Conservation (phyloP, 148 eudicot genomes). For the Rhododendron kiyosumense region DNA sequence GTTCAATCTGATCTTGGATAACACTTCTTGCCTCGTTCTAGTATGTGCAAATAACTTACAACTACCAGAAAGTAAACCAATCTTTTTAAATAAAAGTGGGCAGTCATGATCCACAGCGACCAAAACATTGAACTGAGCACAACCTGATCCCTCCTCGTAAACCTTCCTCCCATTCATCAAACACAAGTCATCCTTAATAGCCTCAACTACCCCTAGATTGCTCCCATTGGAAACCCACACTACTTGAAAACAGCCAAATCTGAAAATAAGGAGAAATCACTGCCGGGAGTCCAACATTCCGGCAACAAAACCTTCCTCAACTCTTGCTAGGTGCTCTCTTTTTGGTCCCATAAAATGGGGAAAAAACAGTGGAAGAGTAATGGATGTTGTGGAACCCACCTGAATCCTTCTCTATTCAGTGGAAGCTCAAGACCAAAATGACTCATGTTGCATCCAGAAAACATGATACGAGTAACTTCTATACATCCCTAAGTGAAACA, state of each 20-base stretch:
- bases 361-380: background rate
- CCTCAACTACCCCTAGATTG: background rate
- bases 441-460: background rate
- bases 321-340: background rate
- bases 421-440: background rate
- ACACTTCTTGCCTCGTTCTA: background rate
- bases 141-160: background rate
- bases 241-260: background rate
- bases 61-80: background rate
- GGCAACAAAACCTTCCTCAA: background rate
- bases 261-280: background rate
- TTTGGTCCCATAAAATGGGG: background rate
- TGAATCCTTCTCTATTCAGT: background rate
- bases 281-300: background rate
- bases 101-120: background rate
- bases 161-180: background rate
- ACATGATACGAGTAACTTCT: background rate
- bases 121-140: background rate
- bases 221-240: background rate
- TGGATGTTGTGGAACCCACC: background rate
- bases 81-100: background rate
- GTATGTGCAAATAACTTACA: background rate
- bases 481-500: background rate
- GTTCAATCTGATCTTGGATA: background rate
- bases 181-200: background rate